Evolutionary conservation across 805 yeast genomes (phyloP).

Genomic region (Wickerhamomyces alni): DNA sequence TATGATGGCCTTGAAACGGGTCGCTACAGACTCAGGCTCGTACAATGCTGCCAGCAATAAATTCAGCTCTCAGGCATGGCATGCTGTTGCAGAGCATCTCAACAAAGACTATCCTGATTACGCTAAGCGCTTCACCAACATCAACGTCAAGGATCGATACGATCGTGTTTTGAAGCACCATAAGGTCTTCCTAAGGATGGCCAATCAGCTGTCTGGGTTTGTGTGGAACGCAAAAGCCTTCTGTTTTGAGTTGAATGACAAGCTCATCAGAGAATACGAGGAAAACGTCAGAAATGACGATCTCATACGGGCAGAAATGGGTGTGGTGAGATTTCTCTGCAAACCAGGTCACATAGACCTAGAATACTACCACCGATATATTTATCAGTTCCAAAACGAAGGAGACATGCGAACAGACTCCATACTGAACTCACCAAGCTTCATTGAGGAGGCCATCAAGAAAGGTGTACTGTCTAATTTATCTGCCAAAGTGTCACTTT

Average conservation of each 20-base stretch:
- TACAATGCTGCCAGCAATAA: slow-evolving; percentile 11
- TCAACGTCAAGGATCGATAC: slow-evolving; percentile 23
- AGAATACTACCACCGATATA: slow-evolving; percentile 22
- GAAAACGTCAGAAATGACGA: slow-evolving; percentile 11
- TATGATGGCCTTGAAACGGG: slow-evolving; percentile 19
- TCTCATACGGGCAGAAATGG: slow-evolving; percentile 10
- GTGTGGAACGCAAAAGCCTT: slow-evolving; percentile 18
- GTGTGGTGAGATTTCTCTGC: slow-evolving; percentile 16
- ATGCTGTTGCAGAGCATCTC: slow-evolving; percentile 20
- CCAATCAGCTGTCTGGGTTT: slow-evolving; percentile 15
- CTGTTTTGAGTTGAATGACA: slow-evolving; percentile 14
- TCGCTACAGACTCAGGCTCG: slow-evolving; percentile 14
- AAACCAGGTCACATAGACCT: slow-evolving; percentile 22
- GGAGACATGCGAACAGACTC: slow-evolving; percentile 11
- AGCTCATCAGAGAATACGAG: slow-evolving; percentile 10
- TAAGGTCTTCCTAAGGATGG: slow-evolving; percentile 19
- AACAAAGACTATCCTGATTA: slow-evolving; percentile 21
- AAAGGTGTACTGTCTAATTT: slow-evolving; percentile 16
- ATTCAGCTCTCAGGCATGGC: slow-evolving; percentile 20
- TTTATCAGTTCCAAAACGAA: slow-evolving; percentile 7
- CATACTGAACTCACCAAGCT: slow-evolving; percentile 15
- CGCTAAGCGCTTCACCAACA: slow-evolving; percentile 22
- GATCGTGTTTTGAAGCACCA: slow-evolving; percentile 23
- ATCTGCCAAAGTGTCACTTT: slow-evolving; percentile 8
- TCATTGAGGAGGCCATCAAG: slow-evolving; percentile 19